These are phyloP conservation scores for Hanseniaspora mollemarum DNA, from an alignment of 805 yeast species.

Conservation along the genomic window DNA sequence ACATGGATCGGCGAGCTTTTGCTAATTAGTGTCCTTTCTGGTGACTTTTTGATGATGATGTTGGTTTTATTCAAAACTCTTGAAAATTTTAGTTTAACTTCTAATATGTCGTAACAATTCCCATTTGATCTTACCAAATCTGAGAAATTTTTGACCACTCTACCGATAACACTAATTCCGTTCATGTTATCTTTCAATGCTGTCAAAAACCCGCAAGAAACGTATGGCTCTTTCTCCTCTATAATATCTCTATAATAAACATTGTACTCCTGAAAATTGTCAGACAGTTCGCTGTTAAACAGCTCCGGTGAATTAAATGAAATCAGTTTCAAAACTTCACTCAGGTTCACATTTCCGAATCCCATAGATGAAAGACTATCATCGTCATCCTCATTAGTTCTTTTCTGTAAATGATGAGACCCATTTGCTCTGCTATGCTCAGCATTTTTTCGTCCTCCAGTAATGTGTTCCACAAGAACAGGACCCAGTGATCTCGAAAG, in stretches of 20 bases:
- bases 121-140: slow-evolving; percentile 24
- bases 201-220: slow-evolving; percentile 28
- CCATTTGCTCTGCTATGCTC: no score
- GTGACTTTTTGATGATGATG: slow-evolving; percentile 1
- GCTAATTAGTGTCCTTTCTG: slow-evolving; percentile 1
- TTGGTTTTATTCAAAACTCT: slow-evolving; percentile 19
- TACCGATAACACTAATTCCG: slow-evolving; percentile 25
- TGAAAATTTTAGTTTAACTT: slow-evolving; percentile 27
- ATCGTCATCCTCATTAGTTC: background rate
- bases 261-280: slow-evolving; percentile 24
- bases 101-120: slow-evolving; percentile 24
- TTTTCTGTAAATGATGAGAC: no score
- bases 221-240: slow-evolving; percentile 30
- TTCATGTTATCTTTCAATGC: slow-evolving; percentile 25
- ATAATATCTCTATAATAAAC: slow-evolving; percentile 29
- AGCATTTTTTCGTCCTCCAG: slow-evolving; percentile 21
- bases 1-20: slow-evolving; percentile 5
- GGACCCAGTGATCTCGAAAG: slow-evolving; percentile 27
- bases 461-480: slow-evolving; percentile 23
- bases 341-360: slow-evolving; percentile 27
- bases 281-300: slow-evolving; percentile 3
- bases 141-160: slow-evolving; percentile 30
- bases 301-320: slow-evolving; percentile 29
- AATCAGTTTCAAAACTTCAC: slow-evolving; percentile 25
- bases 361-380: slow-evolving; percentile 15